Base-by-base conservation (phyloP, 1,284 basidiomycete genomes). In the Moniliella sp. region DNA sequence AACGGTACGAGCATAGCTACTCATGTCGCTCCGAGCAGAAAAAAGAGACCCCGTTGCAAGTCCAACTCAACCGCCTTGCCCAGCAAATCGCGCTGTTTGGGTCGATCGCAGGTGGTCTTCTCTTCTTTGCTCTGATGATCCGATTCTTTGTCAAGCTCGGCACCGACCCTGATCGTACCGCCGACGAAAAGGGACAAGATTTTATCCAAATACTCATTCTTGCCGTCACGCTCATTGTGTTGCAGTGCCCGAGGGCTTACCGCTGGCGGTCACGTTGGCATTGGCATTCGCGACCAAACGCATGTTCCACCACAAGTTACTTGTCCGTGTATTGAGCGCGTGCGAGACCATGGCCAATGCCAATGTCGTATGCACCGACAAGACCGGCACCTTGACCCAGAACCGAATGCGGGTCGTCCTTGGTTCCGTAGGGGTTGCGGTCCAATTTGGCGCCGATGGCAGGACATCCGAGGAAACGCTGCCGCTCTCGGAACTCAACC, bases 341-440 rank as follows among this genome's bases (percentile, higher is more conserved):
- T 97, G 88, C 63, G 88, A 94, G 67, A 94, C 82, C 4, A 97
- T 94, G 86, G 88, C 80, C 18, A 93, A 94, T 57, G 80, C 84
- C 9, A 88, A 78, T 14, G 86, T 93, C 40, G 72, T 93, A 16
- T 93, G 84, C 65, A 93, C 84, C 13, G 83, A 91, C 67, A 93
- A 93, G 67, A 88, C 84, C 1, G 56, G 67, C 40, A 69, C 83
- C 4, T 73, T 64, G 17, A 94, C 88, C 0, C 78, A 83, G 57
- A 94, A 94, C 66, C 68, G 68, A 51, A 97, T 97, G 88, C 73
- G 75, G 11, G 78, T 97, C 48, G 88, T 97, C 31, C 84, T 88
- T 10, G 88, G 88, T 23, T 83, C 83, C 16, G 67, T 94, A 34
- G 88, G 88, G 19, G 72, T 91, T 32, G 75, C 84, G 48, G 78